These are phyloP conservation scores for Colletotrichum sp. DNA, from an alignment of 2,329 filamentous ascomycete species.

Conservation along the genomic window DNA sequence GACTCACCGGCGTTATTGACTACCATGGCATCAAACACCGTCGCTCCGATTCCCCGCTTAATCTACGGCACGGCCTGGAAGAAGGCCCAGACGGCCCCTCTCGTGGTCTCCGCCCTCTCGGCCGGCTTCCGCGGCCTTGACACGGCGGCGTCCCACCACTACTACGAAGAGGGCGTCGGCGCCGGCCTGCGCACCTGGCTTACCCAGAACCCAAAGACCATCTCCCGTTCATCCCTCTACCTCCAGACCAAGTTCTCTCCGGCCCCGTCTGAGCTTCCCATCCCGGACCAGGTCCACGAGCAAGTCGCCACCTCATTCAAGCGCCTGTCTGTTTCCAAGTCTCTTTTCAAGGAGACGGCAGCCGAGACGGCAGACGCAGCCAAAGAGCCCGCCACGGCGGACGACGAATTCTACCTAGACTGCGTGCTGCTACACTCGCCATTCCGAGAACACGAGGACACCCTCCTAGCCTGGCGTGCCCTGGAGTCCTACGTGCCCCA, in stretches of 20 bases:
- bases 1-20: neutral
- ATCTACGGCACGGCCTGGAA: slow-evolving; percentile 92
- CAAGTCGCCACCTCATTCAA: slow-evolving; percentile 71
- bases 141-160: slow-evolving; percentile 80
- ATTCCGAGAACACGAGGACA: slow-evolving; percentile 46
- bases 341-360: neutral
- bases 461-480: slow-evolving; percentile 69
- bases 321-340: slow-evolving; percentile 56
- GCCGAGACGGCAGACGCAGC: neutral
- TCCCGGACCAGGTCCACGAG: slow-evolving; percentile 69
- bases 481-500: slow-evolving; percentile 72
- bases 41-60: slow-evolving; percentile 51
- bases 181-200: slow-evolving; percentile 59
- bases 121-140: slow-evolving; percentile 77
- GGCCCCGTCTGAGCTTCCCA: slow-evolving; percentile 42
- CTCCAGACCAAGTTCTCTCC: slow-evolving; percentile 79
- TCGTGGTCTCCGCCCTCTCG: slow-evolving; percentile 72
- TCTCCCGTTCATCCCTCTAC: slow-evolving; percentile 37
- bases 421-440: slow-evolving; percentile 76
- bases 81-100: slow-evolving; percentile 66
- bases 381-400: slow-evolving; percentile 18
- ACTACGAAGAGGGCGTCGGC: slow-evolving; percentile 75
- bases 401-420: slow-evolving; percentile 64
- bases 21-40: neutral
- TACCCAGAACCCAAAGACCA: slow-evolving; percentile 5